Percentiles rank a stretch among this genome's conserved stretches.
Evolutionary conservation across 768 basidiomycete species (phyloP).

Genomic region (Coprinopsis sp.): DNA sequence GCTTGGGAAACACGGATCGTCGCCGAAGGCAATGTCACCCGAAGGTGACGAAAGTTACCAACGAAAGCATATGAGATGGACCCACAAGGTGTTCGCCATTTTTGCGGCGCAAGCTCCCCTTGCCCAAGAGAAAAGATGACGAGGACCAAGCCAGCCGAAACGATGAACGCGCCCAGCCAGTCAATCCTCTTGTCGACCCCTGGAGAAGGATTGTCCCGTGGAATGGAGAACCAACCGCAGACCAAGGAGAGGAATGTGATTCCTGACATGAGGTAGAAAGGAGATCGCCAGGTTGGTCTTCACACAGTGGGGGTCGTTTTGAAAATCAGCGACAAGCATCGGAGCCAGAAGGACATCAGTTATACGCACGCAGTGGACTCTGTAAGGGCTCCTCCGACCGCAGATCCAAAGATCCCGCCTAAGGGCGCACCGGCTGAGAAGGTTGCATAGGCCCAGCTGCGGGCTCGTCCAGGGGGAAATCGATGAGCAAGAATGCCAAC

Average conservation of each 20-base stretch:
- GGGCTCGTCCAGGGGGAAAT: constrained; percentile 61
- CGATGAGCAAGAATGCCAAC: constrained; percentile 78
- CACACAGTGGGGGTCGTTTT: not conserved
- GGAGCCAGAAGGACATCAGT: not conserved
- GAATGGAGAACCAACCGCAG: constrained; percentile 56
- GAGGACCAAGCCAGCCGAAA: constrained; percentile 60
- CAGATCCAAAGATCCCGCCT: constrained; percentile 66
- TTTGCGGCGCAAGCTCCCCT: constrained; percentile 50
- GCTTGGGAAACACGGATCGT: too few relatives aligned
- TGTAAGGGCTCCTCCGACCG: constrained; percentile 69
- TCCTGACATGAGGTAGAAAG: constrained; percentile 53
- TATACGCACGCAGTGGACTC: constrained; percentile 40
- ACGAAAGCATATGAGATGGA: constrained; percentile 1
- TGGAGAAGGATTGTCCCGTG: constrained; percentile 45
- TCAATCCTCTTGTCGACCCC: constrained; percentile 53
- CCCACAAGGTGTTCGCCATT: constrained; percentile 51
- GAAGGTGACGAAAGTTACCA: not conserved
- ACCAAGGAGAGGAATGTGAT: constrained; percentile 49
- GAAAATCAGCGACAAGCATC: not conserved
- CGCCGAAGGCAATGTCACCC: too few relatives aligned
- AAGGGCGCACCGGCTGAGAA: constrained; percentile 84
- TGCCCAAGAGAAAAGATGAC: constrained; percentile 72
- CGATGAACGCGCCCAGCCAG: constrained; percentile 68
- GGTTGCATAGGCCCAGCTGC: constrained; percentile 75
- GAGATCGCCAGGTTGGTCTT: constrained; percentile 58